Conservation (phyloP, 208 protist species). For the Naegleria gruberi region DNA sequence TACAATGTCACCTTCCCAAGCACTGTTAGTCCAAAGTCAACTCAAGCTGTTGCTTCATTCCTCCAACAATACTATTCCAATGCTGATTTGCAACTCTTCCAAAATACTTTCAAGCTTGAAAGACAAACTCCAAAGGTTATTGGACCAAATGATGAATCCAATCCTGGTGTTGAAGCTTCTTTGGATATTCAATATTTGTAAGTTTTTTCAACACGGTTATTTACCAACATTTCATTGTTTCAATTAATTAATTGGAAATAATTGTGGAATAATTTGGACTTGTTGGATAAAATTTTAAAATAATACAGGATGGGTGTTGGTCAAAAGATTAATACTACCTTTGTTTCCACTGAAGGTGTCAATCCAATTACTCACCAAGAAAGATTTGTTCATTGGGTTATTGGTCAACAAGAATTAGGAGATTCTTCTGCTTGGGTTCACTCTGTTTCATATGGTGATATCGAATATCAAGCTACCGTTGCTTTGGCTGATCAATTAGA, state of each 20-base stretch:
- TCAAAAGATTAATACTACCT: background rate
- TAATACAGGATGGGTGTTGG: background rate
- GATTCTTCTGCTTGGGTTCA: background rate
- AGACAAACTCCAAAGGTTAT: background rate
- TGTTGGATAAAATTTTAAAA: background rate
- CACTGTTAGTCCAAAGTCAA: background rate
- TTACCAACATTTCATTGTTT: too few relatives aligned
- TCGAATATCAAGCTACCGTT: background rate
- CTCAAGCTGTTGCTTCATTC: constrained; percentile 8
- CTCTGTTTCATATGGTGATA: background rate
- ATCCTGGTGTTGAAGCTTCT: constrained; percentile 9
- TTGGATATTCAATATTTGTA: constrained; percentile 21
- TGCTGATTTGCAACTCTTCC: background rate
- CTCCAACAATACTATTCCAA: background rate
- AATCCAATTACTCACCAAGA: background rate
- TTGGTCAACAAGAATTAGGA: background rate
- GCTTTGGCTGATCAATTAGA: background rate
- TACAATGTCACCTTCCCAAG: background rate
- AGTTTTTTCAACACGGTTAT: background rate
- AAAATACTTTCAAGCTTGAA: background rate
- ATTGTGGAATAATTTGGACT: too few relatives aligned
- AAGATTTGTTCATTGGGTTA: background rate
- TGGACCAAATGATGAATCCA: background rate
- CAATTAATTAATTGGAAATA: too few relatives aligned
- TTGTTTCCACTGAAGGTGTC: background rate